phyloP scores from a whole-genome alignment of 345 rosid species.

The Leavenworthia alabamica region DNA sequence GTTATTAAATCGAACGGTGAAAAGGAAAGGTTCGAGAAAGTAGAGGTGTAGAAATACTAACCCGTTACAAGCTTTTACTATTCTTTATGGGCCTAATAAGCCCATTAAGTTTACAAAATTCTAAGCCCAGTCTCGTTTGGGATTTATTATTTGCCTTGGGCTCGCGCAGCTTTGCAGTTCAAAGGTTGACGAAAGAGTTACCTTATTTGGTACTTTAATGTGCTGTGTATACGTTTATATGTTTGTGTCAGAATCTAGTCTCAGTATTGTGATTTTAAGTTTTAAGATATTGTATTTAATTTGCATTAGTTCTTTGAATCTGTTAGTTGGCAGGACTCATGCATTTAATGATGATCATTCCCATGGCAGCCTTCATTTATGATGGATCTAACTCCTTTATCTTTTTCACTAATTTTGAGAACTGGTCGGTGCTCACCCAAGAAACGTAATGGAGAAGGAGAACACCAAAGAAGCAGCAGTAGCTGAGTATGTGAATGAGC shows the following conservation, averaged over 20 bases:
- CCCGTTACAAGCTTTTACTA: neutral
- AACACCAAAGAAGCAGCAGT: neutral
- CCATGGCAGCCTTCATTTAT: neutral
- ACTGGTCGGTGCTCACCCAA: slow-evolving; percentile 1
- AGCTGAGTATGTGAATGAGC: slow-evolving; percentile 6
- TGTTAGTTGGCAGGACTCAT: neutral
- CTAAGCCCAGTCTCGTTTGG: neutral
- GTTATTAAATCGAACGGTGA: neutral
- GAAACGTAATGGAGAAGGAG: slow-evolving; percentile 10
- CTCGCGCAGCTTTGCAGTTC: no score
- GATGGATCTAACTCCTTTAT: neutral
- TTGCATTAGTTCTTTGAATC: neutral
- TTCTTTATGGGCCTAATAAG: neutral
- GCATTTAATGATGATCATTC: neutral
- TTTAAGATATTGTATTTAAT: neutral
- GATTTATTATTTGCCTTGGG: neutral
- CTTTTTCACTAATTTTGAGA: slow-evolving; percentile 1
- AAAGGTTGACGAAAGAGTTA: no score
- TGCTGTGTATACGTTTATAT: neutral
- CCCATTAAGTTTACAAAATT: neutral
- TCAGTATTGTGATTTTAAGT: neutral
- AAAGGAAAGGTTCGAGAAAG: neutral
- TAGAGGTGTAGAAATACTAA: neutral
- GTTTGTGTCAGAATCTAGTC: neutral
- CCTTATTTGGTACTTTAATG: neutral